Evolutionary conservation across 768 basidiomycete genomes (phyloP).

Genomic region (Tricholoma saponaceum): DNA sequence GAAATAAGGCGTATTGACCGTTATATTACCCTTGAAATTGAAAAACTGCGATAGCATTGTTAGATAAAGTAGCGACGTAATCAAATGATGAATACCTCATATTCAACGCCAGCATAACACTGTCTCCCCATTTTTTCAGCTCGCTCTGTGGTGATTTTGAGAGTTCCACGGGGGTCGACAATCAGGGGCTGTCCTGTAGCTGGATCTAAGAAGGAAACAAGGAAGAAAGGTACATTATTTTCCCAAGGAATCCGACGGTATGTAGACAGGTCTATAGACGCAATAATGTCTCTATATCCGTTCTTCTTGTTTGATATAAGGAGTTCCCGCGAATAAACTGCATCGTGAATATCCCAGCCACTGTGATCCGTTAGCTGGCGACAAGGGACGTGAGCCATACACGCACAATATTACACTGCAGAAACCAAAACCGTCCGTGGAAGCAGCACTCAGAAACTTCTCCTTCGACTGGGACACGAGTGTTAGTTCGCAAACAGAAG

Average conservation of each 20-base stretch:
- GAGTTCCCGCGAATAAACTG: slow-evolving; percentile 80
- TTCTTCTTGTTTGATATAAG: slow-evolving; percentile 88
- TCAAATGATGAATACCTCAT: slow-evolving; percentile 58
- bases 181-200: slow-evolving; percentile 71
- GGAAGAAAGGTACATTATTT: slow-evolving; percentile 87
- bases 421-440: slow-evolving; percentile 85
- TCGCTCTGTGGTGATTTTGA: slow-evolving; percentile 53
- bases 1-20: neutral
- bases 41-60: slow-evolving; percentile 58
- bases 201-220: slow-evolving; percentile 88
- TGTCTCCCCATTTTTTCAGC: slow-evolving; percentile 47
- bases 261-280: slow-evolving; percentile 81
- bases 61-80: slow-evolving; percentile 1
- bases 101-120: slow-evolving; percentile 88
- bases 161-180: slow-evolving; percentile 84
- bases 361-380: slow-evolving; percentile 29
- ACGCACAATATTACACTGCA: slow-evolving; percentile 89
- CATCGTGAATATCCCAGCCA: slow-evolving; percentile 92
- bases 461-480: slow-evolving; percentile 63
- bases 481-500: neutral
- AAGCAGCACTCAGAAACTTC: slow-evolving; percentile 82
- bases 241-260: slow-evolving; percentile 93
- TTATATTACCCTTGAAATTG: slow-evolving; percentile 73
- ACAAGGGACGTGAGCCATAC: neutral
- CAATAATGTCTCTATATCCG: slow-evolving; percentile 88